These are phyloP conservation scores for Aspergillus coremiiformis DNA, from an alignment of 495 filamentous ascomycete species.

Conservation along the genomic window DNA sequence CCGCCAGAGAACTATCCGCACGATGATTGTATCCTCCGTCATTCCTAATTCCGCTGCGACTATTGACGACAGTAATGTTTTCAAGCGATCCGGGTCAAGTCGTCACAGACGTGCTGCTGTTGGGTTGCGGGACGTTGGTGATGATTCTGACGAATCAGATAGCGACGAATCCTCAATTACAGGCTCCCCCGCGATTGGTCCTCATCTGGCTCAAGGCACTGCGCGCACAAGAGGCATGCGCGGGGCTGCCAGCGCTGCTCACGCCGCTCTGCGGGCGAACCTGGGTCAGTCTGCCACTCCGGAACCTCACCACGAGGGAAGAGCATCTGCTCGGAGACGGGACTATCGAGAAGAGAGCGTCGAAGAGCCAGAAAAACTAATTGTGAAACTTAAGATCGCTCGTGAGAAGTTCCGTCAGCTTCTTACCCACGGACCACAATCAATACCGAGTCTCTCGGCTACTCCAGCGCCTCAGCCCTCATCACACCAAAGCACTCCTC, in stretches of 20 bases:
- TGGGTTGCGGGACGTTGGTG: conserved; percentile 53
- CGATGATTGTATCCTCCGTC: conserved; percentile 81
- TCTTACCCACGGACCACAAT: conserved; percentile 43
- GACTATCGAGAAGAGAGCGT: conserved; percentile 64
- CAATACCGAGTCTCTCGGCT: conserved; percentile 13
- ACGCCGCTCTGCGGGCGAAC: conserved; percentile 63
- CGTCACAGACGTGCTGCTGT: conserved; percentile 39
- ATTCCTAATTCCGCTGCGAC: conserved; percentile 76
- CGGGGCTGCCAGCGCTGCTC: conserved; percentile 75
- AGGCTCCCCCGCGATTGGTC: conserved; percentile 73
- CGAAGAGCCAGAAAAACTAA: conserved; percentile 52
- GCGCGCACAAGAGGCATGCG: conserved; percentile 82
- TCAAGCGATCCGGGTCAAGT: conserved; percentile 61
- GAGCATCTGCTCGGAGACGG: conserved; percentile 56
- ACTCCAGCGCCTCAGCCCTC: conserved; percentile 30
- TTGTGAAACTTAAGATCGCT: conserved; percentile 67
- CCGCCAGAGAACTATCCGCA: conserved; percentile 82
- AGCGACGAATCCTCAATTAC: conserved; percentile 73
- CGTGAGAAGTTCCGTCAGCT: conserved; percentile 54
- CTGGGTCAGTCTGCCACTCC: conserved; percentile 85
- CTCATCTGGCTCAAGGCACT: conserved; percentile 64
- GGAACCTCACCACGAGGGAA: conserved; percentile 66
- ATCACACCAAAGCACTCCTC: conserved; percentile 45
- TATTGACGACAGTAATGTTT: conserved; percentile 79
- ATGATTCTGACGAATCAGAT: conserved; percentile 81